Evolutionary conservation across 768 basidiomycete genomes (phyloP).

Genomic region (Leccinum arenicola): DNA sequence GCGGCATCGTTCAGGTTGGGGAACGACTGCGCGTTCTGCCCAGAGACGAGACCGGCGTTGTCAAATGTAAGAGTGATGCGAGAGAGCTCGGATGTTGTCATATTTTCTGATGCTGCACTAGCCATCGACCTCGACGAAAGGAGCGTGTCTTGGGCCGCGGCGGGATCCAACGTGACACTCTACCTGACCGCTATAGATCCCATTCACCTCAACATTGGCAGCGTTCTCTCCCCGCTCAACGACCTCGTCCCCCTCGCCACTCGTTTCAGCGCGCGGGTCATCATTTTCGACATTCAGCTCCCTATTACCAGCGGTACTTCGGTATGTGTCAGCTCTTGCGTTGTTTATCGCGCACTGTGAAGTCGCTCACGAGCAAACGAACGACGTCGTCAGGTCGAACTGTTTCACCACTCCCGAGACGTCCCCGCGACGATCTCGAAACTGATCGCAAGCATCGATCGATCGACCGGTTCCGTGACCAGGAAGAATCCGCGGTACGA

Average conservation of each 20-base stretch:
- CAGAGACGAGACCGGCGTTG: constrained; percentile 84
- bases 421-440: constrained; percentile 86
- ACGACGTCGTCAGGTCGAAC: constrained; percentile 59
- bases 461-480: constrained; percentile 65
- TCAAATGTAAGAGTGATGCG: constrained; percentile 51
- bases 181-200: constrained; percentile 83
- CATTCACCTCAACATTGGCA: constrained; percentile 82
- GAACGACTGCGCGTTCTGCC: constrained; percentile 85
- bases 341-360: neutral
- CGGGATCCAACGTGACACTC: constrained; percentile 87
- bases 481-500: constrained; percentile 78
- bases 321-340: constrained; percentile 40
- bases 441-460: constrained; percentile 76
- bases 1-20: constrained; percentile 90
- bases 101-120: constrained; percentile 29
- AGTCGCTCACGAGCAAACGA: neutral
- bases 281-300: constrained; percentile 88
- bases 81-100: neutral
- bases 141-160: constrained; percentile 79
- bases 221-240: constrained; percentile 76
- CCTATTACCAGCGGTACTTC: constrained; percentile 88
- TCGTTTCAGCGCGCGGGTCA: constrained; percentile 80
- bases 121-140: constrained; percentile 85
- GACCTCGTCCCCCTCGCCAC: constrained; percentile 75
- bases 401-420: constrained; percentile 93